Evolutionary conservation across 176 grass and related monocot species (phyloP), one percentile per base, ranked within the genome.

Genomic region (Lolium perenne): DNA sequence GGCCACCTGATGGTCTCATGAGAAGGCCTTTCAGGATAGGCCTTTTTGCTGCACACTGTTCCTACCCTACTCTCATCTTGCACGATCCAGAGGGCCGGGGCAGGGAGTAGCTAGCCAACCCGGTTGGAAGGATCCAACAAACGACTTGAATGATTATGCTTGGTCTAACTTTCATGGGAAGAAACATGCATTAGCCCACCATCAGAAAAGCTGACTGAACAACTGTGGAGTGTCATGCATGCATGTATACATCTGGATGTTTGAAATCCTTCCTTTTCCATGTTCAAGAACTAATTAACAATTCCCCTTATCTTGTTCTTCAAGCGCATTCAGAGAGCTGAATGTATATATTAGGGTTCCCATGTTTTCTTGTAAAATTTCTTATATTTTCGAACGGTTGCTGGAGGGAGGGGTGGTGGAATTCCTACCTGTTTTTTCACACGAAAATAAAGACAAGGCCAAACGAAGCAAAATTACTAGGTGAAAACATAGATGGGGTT

Each of bases 71-170:
- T 51, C 79, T 20, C 50, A 4, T 72, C 55, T 84, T 57, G 71
- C 67, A 67, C 70, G 71, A 22, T 66, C 38, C 13, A 80, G 16
- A 60, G 26, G 55, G 26, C n/a, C 22, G 76, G 65, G 7, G 49
- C 54, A 77, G 18, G 72, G 77, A 81, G 73, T 38, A 38, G 74
- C 45, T 78, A 73, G 56, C 75, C 82, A 79, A 48, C 82, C 11
- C 57, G 22, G 46, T 47, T 87, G 70, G 90, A 86, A 91, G 82
- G 32, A 80, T 85, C 81, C 58, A 60, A 84, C 82, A 77, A 82
- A 90, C 87, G 58, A 63, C 79, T 56, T 71, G 78, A 90, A 93
- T 90, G 79, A 88, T 91, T 59, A 32, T 56, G 71, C 14, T 50
- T 70, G 17, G 69, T n/a, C 41, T 72, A 76, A 32, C 73, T 76